These are phyloP conservation scores for Vitis labrusca DNA, from an alignment of 164 flowering plant genomes.

Conservation along the genomic window DNA sequence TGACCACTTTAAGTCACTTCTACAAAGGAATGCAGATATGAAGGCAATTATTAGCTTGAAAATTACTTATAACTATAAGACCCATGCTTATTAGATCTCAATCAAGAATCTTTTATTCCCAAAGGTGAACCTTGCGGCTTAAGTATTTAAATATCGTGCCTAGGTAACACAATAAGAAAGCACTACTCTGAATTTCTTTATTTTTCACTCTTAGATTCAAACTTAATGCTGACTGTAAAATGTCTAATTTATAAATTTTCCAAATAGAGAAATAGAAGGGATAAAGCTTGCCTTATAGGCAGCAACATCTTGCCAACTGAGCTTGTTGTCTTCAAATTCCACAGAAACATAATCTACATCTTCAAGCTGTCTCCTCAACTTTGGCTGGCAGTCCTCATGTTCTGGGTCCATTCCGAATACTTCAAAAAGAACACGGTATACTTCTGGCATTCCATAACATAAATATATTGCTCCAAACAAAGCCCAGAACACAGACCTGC, in stretches of 20 bases:
- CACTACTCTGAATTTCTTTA: too few species aligned
- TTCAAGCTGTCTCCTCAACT: constrained; percentile 86
- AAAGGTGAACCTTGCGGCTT: too few species aligned
- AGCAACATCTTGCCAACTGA: constrained; percentile 92
- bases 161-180: too few species aligned
- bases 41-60: too few species aligned
- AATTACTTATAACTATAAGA: too few species aligned
- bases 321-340: constrained; percentile 85
- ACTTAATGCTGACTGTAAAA: too few species aligned
- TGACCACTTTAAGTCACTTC: background rate
- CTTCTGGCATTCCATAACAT: constrained; percentile 98
- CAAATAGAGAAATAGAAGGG: background rate
- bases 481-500: constrained; percentile 97
- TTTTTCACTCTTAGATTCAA: too few species aligned
- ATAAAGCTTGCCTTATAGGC: constrained; percentile 62
- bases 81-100: too few species aligned
- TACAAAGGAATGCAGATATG: too few species aligned
- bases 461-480: constrained; percentile 94
- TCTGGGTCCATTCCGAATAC: constrained; percentile 99
- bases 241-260: too few species aligned
- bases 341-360: constrained; percentile 96
- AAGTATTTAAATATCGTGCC: too few species aligned
- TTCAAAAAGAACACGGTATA: constrained; percentile 96
- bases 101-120: too few species aligned
- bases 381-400: constrained; percentile 93